Base-by-base conservation (phyloP, 2,329 filamentous ascomycete species). In the Sporothrix phasma region DNA sequence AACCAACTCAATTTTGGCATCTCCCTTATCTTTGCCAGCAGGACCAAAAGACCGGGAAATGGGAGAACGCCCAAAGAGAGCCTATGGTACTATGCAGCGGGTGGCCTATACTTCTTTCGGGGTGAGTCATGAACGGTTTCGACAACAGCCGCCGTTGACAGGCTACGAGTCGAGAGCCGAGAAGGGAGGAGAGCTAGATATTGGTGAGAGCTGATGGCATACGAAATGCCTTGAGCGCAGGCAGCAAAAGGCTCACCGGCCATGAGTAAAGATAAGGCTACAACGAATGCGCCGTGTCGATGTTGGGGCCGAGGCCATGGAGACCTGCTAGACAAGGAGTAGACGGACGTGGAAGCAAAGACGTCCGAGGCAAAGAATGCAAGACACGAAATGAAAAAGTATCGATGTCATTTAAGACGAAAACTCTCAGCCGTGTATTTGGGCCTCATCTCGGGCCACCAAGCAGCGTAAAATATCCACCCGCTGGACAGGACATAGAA, bases 371-470 rank as follows among this genome's bases (percentile, higher is more conserved):
- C 17, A 53, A 34, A 17, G 29, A 8, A 34, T 26, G n/a, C 24
- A 26, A 37, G 34, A 46, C 15, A 34, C 39, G 13, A 46, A 45
- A 60, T 58, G 31, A 51, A 51, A 53, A 8, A 43, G n/a, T n/a
- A n/a, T n/a, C n/a, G n/a, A n/a, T n/a, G n/a, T n/a, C n/a, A n/a
- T n/a, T n/a, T n/a, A n/a, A n/a, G n/a, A n/a, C n/a, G n/a, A n/a
- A n/a, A n/a, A n/a, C n/a, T n/a, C n/a, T n/a, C 6, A 47, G 60
- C 37, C 60, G 60, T 47, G 31, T 54, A n/a, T 53, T 62, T 53
- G 46, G 60, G 60, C 60, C 60, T 62, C 60, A 53, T 62, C 47
- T 53, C 10, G 45, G 60, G 8, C 10, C 19, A 22, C 43, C 58
- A 29, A 34, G 26, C 45, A 61, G 22, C 37, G 45, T 41, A 62